A percentile compares a stretch with the other conserved stretches of the same genome.
Evolutionary conservation across 768 basidiomycete species (phyloP).

Genomic region (Kwoniella dendrophila): DNA sequence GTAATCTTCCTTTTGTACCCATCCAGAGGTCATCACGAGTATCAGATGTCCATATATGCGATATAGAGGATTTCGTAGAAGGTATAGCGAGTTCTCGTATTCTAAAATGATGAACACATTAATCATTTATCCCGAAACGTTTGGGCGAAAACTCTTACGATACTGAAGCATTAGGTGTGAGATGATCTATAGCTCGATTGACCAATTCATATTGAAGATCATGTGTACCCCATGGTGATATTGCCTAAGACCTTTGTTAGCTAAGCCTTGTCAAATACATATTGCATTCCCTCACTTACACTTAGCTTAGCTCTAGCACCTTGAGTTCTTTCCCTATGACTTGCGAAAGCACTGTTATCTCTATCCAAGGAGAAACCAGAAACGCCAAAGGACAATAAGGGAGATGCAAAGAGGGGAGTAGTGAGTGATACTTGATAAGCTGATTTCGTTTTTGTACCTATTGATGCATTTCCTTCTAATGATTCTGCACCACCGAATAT

Average conservation of each 20-base stretch:
- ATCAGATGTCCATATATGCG: slow-evolving; percentile 74
- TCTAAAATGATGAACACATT: slow-evolving; percentile 57
- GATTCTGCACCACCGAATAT: slow-evolving; percentile 89
- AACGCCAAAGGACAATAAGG: slow-evolving; percentile 72
- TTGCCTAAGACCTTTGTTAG: slow-evolving; percentile 31
- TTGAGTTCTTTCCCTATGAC: slow-evolving; percentile 52
- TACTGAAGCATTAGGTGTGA: slow-evolving; percentile 76
- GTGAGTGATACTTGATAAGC: slow-evolving; percentile 64
- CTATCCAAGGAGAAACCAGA: slow-evolving; percentile 73
- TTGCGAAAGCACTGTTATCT: slow-evolving; percentile 76
- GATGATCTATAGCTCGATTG: slow-evolving; percentile 70
- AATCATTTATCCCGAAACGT: slow-evolving; percentile 8
- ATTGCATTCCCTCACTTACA: slow-evolving; percentile 62
- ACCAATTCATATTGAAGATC: slow-evolving; percentile 84
- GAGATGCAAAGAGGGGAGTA: slow-evolving; percentile 57
- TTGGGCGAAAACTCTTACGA: slow-evolving; percentile 62
- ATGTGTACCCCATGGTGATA: slow-evolving; percentile 60
- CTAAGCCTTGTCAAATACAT: background rate
- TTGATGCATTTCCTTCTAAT: slow-evolving; percentile 75
- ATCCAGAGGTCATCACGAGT: slow-evolving; percentile 71
- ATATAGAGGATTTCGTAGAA: slow-evolving; percentile 77
- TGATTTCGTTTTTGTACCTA: slow-evolving; percentile 83
- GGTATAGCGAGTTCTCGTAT: slow-evolving; percentile 82
- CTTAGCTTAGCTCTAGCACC: slow-evolving; percentile 68
- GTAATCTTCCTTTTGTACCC: slow-evolving; percentile 66